Conservation (phyloP, 805 yeast species). For the Saturnispora galanensis region DNA sequence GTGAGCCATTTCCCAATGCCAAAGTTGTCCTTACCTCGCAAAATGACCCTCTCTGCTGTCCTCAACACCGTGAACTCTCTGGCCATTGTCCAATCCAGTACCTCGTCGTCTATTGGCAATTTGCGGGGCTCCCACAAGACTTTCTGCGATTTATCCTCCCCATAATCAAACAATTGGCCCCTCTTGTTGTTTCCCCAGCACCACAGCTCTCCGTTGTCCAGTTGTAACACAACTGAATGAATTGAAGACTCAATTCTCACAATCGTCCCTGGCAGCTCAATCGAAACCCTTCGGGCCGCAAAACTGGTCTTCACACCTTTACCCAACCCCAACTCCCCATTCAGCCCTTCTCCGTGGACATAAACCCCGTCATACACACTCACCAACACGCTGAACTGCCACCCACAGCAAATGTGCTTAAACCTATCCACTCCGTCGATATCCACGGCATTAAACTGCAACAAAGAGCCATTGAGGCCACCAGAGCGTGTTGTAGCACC, state of each 20-base stretch:
- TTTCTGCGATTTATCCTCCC: slow-evolving; percentile 11
- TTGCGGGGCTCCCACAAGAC: slow-evolving; percentile 19
- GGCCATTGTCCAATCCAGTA: slow-evolving; percentile 32
- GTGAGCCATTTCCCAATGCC: slow-evolving; percentile 9
- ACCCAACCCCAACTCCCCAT: slow-evolving; percentile 68
- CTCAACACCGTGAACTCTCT: slow-evolving; percentile 44
- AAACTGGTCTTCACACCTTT: neutral
- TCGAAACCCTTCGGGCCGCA: neutral
- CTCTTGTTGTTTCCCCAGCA: slow-evolving; percentile 67
- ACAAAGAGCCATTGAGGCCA: neutral
- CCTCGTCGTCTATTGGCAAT: slow-evolving; percentile 8
- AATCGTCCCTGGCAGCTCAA: slow-evolving; percentile 1
- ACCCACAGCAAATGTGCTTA: slow-evolving; percentile 57
- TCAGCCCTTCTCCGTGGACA: slow-evolving; percentile 52
- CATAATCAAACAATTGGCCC: slow-evolving; percentile 38
- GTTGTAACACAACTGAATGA: slow-evolving; percentile 33
- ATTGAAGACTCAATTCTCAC: slow-evolving; percentile 30
- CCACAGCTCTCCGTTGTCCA: slow-evolving; percentile 34
- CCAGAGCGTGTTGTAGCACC: neutral
- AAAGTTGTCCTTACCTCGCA: slow-evolving; percentile 21
- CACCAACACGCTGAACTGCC: slow-evolving; percentile 62
- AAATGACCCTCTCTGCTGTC: slow-evolving; percentile 14
- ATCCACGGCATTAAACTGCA: neutral
- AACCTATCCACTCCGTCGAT: slow-evolving; percentile 22
- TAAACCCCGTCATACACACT: slow-evolving; percentile 32